These are phyloP conservation scores for Penicillium daleae DNA, from an alignment of 495 filamentous ascomycete species.

Conservation along the genomic window DNA sequence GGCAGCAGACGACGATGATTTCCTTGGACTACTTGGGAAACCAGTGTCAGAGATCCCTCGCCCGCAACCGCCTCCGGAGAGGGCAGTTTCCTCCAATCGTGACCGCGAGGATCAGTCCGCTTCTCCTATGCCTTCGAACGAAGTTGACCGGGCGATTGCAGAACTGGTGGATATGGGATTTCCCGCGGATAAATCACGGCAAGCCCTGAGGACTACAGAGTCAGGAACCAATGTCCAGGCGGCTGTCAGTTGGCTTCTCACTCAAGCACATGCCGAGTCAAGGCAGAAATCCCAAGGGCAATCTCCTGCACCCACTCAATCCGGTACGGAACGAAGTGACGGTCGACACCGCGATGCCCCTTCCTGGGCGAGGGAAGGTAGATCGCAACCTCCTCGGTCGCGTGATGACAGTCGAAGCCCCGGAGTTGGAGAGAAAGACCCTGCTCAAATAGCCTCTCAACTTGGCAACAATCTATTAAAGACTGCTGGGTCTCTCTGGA, in stretches of 20 bases:
- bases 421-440: slow-evolving; percentile 68
- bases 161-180: slow-evolving; percentile 97
- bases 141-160: slow-evolving; percentile 79
- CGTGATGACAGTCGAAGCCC: slow-evolving; percentile 60
- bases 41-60: slow-evolving; percentile 79
- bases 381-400: slow-evolving; percentile 37
- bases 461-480: slow-evolving; percentile 86
- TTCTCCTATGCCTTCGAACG: slow-evolving; percentile 51
- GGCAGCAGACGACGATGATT: slow-evolving; percentile 71
- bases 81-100: slow-evolving; percentile 49
- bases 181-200: slow-evolving; percentile 73
- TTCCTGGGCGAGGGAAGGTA: slow-evolving; percentile 44
- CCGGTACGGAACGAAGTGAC: slow-evolving; percentile 38
- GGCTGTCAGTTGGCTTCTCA: slow-evolving; percentile 87
- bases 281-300: slow-evolving; percentile 57
- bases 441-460: slow-evolving; percentile 78
- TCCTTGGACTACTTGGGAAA: slow-evolving; percentile 82
- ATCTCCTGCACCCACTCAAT: slow-evolving; percentile 34
- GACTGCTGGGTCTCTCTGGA: slow-evolving; percentile 94
- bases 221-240: slow-evolving; percentile 81
- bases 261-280: slow-evolving; percentile 81
- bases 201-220: slow-evolving; percentile 77
- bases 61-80: slow-evolving; percentile 36
- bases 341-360: slow-evolving; percentile 43
- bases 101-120: slow-evolving; percentile 45